phyloP scores from a whole-genome alignment of 2,329 filamentous ascomycete species.

The Cytospora paraplurivora region DNA sequence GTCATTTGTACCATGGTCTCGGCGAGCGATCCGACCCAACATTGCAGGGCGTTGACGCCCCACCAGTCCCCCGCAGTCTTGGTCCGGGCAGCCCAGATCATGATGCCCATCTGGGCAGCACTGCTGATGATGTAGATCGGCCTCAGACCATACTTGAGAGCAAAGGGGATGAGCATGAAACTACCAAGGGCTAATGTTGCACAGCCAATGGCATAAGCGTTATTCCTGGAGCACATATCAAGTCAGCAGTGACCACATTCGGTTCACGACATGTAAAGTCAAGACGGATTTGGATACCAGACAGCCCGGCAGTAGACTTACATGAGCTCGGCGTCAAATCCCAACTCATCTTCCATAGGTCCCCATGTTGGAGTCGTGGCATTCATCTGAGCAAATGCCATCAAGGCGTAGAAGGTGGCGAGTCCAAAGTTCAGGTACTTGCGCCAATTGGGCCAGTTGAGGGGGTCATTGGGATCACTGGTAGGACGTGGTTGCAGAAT shows the following conservation, averaged over 20 bases:
- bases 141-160: slow-evolving; percentile 48
- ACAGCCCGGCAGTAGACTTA: slow-evolving; percentile 29
- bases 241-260: not conserved
- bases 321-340: slow-evolving; percentile 37
- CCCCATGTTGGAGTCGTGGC: slow-evolving; percentile 40
- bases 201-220: slow-evolving; percentile 47
- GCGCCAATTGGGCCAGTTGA: slow-evolving; percentile 28
- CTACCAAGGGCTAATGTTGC: slow-evolving; percentile 45
- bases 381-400: slow-evolving; percentile 28
- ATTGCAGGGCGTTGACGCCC: slow-evolving; percentile 45
- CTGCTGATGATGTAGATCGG: slow-evolving; percentile 48
- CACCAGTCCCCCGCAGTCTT: slow-evolving; percentile 46
- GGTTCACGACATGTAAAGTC: not conserved
- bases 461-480: slow-evolving; percentile 25
- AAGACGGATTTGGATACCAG: too few species aligned
- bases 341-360: slow-evolving; percentile 41
- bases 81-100: slow-evolving; percentile 46
- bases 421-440: slow-evolving; percentile 29
- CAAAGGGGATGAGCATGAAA: slow-evolving; percentile 48
- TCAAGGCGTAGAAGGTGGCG: slow-evolving; percentile 27
- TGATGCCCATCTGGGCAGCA: slow-evolving; percentile 40
- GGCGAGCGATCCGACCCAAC: slow-evolving; percentile 46
- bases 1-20: slow-evolving; percentile 51
- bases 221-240: slow-evolving; percentile 40
- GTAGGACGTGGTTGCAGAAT: slow-evolving; percentile 27